Base-by-base conservation (phyloP, 441 rosid species). In the Bruguiera hainesii region DNA sequence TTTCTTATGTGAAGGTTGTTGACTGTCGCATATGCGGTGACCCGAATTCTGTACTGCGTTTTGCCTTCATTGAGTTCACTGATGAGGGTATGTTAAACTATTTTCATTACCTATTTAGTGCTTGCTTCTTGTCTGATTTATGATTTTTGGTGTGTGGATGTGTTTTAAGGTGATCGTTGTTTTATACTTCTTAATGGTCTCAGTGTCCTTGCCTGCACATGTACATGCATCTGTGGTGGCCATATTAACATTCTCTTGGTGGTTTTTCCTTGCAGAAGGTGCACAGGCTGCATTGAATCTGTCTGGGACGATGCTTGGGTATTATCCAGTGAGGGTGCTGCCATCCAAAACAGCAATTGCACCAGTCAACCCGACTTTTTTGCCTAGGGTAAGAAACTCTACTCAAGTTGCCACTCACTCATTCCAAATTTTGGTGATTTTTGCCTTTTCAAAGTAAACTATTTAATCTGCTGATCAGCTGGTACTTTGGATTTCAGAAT, bases 261-360 rank as follows among this genome's bases (percentile, higher is more conserved):
- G 73, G 39, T 42, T 9, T 63, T 42, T 48, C 4, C 19, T 42
- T 64, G 72, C 82, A 91, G 97, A 76, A 21, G 85, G 96, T 68
- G 97, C 97, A 61, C 76, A 76, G 57, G 76, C 86, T 77, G 90
- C 97, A 25, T 56, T 90, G 64, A 84, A 65, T 72, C 79, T 93
- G 62, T 83, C 96, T 0, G 98, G 97, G 59, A 90, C 94, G 4
- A 76, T 90, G 88, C 87, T 93, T 56, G 98, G 98, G 67, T 93
- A 78, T 79, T 93, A 90, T 70, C 98, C 92, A 9, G 91, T 93
- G 30, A 83, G 83, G 72, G 96, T 93, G 73, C 83, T 88, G 76
- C 98, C 98, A 26, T 93, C 97, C 1, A 90, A 90, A 82, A 90
- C 98, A n/a, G 98, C 98, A 67, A 93, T 90, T 70, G 97, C 97